A percentile compares a stretch with the other conserved stretches of the same genome.
Evolutionary conservation across 2,329 filamentous ascomycete species (phyloP).

Genomic region (Zasmidium angulare): DNA sequence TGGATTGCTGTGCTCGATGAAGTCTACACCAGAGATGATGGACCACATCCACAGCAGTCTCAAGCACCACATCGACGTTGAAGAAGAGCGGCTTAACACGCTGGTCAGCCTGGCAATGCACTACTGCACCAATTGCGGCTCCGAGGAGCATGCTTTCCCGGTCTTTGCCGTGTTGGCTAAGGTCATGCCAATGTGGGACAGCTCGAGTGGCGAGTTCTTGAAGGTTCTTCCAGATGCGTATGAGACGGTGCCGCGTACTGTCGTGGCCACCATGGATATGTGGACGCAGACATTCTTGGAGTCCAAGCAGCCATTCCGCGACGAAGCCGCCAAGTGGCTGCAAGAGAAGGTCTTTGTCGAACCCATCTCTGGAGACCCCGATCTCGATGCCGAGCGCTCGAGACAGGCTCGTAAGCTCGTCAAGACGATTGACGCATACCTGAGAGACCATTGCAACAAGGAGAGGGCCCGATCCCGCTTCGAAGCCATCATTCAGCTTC

Average conservation of each 20-base stretch:
- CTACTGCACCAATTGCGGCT: slow-evolving; percentile 12
- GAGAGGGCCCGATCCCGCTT: background rate
- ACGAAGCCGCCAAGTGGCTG: background rate
- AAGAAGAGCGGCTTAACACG: slow-evolving; percentile 20
- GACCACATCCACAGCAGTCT: slow-evolving; percentile 6
- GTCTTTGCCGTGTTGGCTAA: slow-evolving; percentile 11
- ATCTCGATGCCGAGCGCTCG: background rate
- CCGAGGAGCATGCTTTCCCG: background rate
- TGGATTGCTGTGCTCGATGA: slow-evolving; percentile 9
- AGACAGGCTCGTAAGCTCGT: background rate
- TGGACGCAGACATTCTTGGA: slow-evolving; percentile 13
- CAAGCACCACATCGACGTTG: slow-evolving; percentile 17
- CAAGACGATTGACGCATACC: too few species aligned
- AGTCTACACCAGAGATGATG: background rate
- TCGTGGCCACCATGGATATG: slow-evolving; percentile 11
- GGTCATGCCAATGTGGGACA: slow-evolving; percentile 16
- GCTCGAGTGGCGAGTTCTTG: slow-evolving; percentile 19
- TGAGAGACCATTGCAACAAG: background rate
- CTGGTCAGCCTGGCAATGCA: slow-evolving; percentile 21
- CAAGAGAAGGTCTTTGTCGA: background rate
- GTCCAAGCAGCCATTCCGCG: background rate
- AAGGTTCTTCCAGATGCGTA: slow-evolving; percentile 12
- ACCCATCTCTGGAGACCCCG: background rate
- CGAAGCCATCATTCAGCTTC: background rate
- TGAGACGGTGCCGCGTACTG: slow-evolving; percentile 7